These are phyloP conservation scores for Aspergillus latus DNA, from an alignment of 2,329 filamentous ascomycete species.

Conservation along the genomic window DNA sequence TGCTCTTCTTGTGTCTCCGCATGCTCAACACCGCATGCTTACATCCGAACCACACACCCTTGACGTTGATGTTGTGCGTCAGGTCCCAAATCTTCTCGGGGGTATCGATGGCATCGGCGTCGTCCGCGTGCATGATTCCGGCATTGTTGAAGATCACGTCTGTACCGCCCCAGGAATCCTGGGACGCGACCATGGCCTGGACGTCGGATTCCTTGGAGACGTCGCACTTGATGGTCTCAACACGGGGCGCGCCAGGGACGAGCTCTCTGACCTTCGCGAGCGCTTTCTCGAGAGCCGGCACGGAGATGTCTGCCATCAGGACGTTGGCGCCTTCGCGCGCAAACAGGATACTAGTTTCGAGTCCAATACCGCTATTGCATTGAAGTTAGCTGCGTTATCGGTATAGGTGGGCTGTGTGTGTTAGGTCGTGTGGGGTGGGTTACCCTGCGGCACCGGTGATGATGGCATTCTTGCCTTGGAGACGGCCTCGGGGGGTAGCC, in stretches of 20 bases:
- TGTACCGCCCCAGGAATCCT: constrained; percentile 82
- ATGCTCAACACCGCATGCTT: constrained; percentile 86
- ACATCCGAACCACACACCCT: constrained; percentile 95
- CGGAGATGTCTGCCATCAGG: constrained; percentile 81
- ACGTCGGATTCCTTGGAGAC: constrained; percentile 84
- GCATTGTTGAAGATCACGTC: constrained; percentile 88
- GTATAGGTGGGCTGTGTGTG: not conserved
- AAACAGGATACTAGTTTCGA: constrained; percentile 89
- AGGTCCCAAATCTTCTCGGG: constrained; percentile 91
- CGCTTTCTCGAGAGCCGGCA: constrained; percentile 73
- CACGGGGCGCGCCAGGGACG: constrained; percentile 51
- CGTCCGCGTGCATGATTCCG: constrained; percentile 88
- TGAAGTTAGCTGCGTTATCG: not conserved
- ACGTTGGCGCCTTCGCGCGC: constrained; percentile 83
- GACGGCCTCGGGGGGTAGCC: constrained; percentile 19
- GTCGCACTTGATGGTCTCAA: constrained; percentile 49
- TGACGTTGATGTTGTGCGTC: constrained; percentile 92
- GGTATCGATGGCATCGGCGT: constrained; percentile 77
- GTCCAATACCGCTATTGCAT: constrained; percentile 70
- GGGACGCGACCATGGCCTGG: constrained; percentile 67
- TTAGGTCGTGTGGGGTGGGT: too few species aligned
- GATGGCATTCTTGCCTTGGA: constrained; percentile 25
- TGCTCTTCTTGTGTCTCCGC: constrained; percentile 74
- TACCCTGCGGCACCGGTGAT: constrained; percentile 25
- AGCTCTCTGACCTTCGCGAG: constrained; percentile 72